A percentile compares a stretch with the other conserved stretches of the same genome.
These are phyloP conservation scores for Hapsidospora chrysogenum DNA, from an alignment of 495 filamentous ascomycete species.

Conservation along the genomic window DNA sequence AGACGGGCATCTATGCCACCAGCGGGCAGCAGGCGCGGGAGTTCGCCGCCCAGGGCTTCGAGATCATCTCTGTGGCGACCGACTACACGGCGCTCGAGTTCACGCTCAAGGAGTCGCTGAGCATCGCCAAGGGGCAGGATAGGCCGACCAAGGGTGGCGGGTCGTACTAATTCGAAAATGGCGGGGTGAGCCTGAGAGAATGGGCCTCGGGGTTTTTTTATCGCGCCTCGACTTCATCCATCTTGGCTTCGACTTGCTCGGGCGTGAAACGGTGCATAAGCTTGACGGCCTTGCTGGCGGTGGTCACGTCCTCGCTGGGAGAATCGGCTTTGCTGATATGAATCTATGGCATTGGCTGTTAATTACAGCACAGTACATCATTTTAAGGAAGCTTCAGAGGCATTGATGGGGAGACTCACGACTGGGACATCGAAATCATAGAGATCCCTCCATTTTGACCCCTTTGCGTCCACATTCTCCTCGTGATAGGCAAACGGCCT, in stretches of 20 bases:
- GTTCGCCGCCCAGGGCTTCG: conserved; percentile 53
- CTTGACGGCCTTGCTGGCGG: conserved; percentile 46
- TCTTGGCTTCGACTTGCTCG: conserved; percentile 49
- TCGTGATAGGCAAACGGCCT: conserved; percentile 62
- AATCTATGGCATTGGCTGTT: conserved; percentile 27
- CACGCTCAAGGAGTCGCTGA: conserved; percentile 24
- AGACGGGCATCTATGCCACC: conserved; percentile 62
- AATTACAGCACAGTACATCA: not conserved
- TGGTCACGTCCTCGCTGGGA: conserved; percentile 28
- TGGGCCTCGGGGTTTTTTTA: not conserved
- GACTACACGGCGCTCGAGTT: conserved; percentile 39
- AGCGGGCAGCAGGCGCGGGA: conserved; percentile 43
- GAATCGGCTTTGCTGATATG: conserved; percentile 40
- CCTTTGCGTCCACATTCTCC: conserved; percentile 56
- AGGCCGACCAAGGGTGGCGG: conserved; percentile 14
- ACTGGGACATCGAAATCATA: conserved; percentile 91
- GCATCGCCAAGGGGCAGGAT: conserved; percentile 25
- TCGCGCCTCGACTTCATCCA: conserved; percentile 37
- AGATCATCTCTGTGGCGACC: conserved; percentile 55
- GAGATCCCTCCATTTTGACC: conserved; percentile 56
- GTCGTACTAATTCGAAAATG: conserved; percentile 1
- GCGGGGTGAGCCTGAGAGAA: too few species aligned
- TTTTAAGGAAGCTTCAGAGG: too few species aligned
- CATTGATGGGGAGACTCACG: conserved; percentile 22
- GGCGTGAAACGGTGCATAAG: conserved; percentile 72